Evolutionary conservation across 805 yeast genomes (phyloP).

Genomic region (Jamesozyma rosinii): DNA sequence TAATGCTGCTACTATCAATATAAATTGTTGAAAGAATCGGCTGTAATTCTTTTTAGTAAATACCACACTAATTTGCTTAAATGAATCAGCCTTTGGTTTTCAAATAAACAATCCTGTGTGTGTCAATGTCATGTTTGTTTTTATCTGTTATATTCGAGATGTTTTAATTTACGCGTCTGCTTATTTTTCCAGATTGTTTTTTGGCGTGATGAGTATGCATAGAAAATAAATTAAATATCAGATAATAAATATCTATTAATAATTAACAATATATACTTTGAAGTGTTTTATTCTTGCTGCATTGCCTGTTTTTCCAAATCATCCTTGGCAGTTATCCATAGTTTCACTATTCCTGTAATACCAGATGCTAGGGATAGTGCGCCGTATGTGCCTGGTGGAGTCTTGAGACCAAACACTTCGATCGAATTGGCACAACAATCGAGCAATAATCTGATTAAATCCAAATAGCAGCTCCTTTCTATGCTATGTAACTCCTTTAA

Average conservation of each 20-base stretch:
- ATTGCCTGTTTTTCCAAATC: not conserved
- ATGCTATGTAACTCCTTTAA: constrained; percentile 30
- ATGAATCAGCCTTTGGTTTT: too few relatives aligned
- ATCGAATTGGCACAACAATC: constrained; percentile 43
- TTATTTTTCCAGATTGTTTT: not conserved
- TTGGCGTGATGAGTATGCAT: not conserved
- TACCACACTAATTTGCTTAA: too few relatives aligned
- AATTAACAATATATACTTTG: too few relatives aligned
- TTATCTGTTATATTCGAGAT: not conserved
- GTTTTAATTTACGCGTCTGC: not conserved
- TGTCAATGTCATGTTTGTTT: not conserved
- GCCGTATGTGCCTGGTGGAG: constrained; percentile 27
- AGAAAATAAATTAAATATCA: not conserved
- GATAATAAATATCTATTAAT: too few relatives aligned
- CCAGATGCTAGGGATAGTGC: constrained; percentile 27
- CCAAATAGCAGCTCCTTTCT: constrained; percentile 32
- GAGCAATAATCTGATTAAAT: constrained; percentile 35
- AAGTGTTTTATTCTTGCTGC: not conserved
- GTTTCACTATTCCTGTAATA: constrained; percentile 21
- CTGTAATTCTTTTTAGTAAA: too few relatives aligned
- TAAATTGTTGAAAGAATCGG: too few relatives aligned
- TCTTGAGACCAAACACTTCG: constrained; percentile 36
- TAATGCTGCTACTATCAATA: not conserved
- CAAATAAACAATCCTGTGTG: too few relatives aligned
- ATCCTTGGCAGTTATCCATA: constrained; percentile 22